Conservation (phyloP, 352 stramenopile genomes). For the Pythium sukuiense region DNA sequence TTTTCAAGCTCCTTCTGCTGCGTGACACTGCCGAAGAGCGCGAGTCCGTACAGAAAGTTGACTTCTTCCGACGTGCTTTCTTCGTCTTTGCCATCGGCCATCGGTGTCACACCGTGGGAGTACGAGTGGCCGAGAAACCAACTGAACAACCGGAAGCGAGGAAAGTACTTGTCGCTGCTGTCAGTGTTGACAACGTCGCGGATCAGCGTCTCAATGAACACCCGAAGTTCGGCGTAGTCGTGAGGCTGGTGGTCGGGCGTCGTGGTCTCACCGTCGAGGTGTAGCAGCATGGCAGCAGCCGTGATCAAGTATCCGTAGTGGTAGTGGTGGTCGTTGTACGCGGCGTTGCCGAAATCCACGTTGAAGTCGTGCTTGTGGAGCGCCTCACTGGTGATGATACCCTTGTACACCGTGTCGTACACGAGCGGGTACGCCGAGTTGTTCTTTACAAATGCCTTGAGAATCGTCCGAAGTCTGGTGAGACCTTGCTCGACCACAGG, state of each 20-base stretch:
- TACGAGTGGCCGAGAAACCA: conserved; percentile 74
- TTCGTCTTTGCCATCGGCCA: conserved; percentile 71
- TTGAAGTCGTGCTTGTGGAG: conserved; percentile 56
- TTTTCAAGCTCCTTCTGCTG: conserved; percentile 32
- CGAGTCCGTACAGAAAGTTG: conserved; percentile 60
- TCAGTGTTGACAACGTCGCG: conserved; percentile 56
- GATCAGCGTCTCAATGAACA: conserved; percentile 35
- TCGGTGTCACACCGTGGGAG: conserved; percentile 64
- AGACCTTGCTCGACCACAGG: conserved; percentile 48
- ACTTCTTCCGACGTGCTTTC: conserved; percentile 74
- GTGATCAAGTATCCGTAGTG: conserved; percentile 76
- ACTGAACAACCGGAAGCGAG: conserved; percentile 63
- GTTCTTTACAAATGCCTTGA: conserved; percentile 32
- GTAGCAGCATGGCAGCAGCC: conserved; percentile 40
- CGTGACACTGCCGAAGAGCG: conserved; percentile 55
- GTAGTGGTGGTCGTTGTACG: conserved; percentile 81
- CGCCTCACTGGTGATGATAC: conserved; percentile 57
- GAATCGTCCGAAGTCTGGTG: conserved; percentile 42
- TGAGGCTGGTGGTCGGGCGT: conserved; percentile 40
- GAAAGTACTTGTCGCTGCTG: conserved; percentile 47
- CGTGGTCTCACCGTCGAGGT: conserved; percentile 32
- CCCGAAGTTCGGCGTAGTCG: conserved; percentile 25
- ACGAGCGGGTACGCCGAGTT: conserved; percentile 22
- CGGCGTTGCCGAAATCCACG: conserved; percentile 70
- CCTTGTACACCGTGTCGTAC: conserved; percentile 62